Percentiles rank a stretch among this genome's conserved stretches.
These are phyloP conservation scores for Phyllostachys edulis DNA, from an alignment of 176 grass and related monocot species.

Conservation along the genomic window DNA sequence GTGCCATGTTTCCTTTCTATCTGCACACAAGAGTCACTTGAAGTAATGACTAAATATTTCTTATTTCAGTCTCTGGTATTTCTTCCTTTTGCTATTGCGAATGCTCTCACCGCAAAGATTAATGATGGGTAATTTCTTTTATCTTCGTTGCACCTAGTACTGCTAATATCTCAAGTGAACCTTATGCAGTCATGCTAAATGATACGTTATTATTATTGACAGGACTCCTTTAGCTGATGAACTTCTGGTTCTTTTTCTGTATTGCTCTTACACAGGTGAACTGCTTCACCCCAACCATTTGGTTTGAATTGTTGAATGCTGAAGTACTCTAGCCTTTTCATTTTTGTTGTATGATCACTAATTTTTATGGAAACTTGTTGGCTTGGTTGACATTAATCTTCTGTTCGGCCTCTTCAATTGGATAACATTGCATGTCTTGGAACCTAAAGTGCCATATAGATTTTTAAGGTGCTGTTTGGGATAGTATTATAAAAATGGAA, in stretches of 20 bases:
- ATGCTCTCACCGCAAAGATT: conserved; percentile 83
- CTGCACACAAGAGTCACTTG: neutral
- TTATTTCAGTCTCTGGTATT: conserved; percentile 74
- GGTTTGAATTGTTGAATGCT: neutral
- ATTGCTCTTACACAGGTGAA: conserved; percentile 69
- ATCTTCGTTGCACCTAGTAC: neutral
- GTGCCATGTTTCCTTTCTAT: neutral
- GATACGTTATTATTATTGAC: conserved; percentile 14
- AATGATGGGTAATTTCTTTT: conserved; percentile 70
- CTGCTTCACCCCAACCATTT: neutral
- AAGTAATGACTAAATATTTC: conserved; percentile 22
- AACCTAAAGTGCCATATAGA: neutral
- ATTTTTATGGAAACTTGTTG: neutral
- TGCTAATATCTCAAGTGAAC: neutral
- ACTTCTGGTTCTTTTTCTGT: conserved; percentile 69
- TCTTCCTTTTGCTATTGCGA: conserved; percentile 82
- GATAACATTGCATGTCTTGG: neutral
- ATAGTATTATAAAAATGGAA: neutral
- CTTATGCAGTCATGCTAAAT: conserved; percentile 17
- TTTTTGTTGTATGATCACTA: neutral
- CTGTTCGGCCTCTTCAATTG: neutral
- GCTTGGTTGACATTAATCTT: conserved; percentile 14
- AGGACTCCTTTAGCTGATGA: conserved; percentile 82
- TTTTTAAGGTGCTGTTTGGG: neutral
- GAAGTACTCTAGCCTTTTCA: neutral